A percentile compares a stretch with the other conserved stretches of the same genome.
Evolutionary conservation across 176 grass and related monocot species (phyloP).

Genomic region (Dactylis glomerata): DNA sequence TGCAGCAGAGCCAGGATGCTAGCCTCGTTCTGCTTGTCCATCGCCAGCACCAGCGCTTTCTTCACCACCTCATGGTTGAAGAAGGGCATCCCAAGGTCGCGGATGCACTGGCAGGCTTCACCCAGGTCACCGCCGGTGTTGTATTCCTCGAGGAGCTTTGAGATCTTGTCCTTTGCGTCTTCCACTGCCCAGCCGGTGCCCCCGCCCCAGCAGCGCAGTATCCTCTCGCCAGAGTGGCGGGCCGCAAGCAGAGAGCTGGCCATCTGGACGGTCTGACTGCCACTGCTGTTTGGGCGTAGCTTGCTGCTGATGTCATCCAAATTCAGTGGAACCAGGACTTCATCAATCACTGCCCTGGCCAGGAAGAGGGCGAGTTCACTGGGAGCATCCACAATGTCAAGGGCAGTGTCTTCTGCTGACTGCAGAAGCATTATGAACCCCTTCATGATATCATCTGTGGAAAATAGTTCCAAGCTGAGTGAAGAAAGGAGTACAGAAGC

Average conservation of each 20-base stretch:
- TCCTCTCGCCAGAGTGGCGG: constrained; percentile 75
- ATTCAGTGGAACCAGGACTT: constrained; percentile 69
- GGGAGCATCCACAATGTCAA: constrained; percentile 75
- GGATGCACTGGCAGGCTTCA: constrained; percentile 81
- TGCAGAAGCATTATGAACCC: constrained; percentile 80
- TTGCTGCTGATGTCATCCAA: constrained; percentile 69
- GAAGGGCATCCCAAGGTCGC: constrained; percentile 78
- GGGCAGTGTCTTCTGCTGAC: constrained; percentile 70
- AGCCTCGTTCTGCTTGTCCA: constrained; percentile 71
- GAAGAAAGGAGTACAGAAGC: constrained; percentile 73
- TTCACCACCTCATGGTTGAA: constrained; percentile 97
- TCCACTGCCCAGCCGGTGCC: constrained; percentile 85
- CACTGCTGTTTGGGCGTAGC: constrained; percentile 48
- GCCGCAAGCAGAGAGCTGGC: constrained; percentile 58
- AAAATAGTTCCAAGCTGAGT: constrained; percentile 75
- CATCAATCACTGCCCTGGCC: constrained; percentile 79
- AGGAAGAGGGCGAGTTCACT: constrained; percentile 87
- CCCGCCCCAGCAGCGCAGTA: constrained; percentile 83
- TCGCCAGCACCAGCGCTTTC: constrained; percentile 72
- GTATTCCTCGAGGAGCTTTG: constrained; percentile 81
- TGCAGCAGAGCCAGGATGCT: constrained; percentile 54
- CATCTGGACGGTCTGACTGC: constrained; percentile 59
- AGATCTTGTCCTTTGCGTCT: constrained; percentile 85
- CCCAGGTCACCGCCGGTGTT: constrained; percentile 54
- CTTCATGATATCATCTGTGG: constrained; percentile 70